Evolutionary conservation across 192 early-diverging fungal species (phyloP).

Genomic region (Jimgerdemannia lactiflua): DNA sequence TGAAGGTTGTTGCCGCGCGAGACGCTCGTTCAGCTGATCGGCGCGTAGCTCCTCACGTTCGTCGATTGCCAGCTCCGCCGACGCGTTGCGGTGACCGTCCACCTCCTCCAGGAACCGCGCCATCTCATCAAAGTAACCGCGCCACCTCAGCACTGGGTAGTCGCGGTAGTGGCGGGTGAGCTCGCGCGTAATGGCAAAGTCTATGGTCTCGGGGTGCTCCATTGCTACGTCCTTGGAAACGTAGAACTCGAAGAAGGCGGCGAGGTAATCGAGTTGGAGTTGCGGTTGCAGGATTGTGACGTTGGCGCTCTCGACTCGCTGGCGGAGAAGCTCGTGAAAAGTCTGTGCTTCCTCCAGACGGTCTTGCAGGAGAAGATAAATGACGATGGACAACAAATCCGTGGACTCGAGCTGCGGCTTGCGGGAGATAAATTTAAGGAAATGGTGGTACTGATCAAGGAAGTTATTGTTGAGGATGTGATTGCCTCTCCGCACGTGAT

Average conservation of each 20-base stretch:
- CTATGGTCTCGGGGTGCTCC: not conserved
- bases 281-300: conserved; percentile 10
- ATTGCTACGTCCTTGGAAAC: conserved; percentile 19
- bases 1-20: conserved; percentile 22
- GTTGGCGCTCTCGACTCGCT: not conserved
- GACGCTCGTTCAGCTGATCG: conserved; percentile 7
- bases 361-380: conserved; percentile 46
- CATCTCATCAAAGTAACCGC: conserved; percentile 33
- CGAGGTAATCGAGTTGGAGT: conserved; percentile 45
- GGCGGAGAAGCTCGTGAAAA: conserved; percentile 12
- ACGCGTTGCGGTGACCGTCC: conserved; percentile 1
- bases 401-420: conserved; percentile 17
- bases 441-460: conserved; percentile 28
- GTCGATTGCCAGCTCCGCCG: not conserved
- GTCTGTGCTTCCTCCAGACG: conserved; percentile 35
- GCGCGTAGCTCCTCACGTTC: not conserved
- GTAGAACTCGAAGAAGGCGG: conserved; percentile 41
- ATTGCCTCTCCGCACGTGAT: conserved; percentile 18
- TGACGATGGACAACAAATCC: conserved; percentile 32
- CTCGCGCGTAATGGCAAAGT: conserved; percentile 17
- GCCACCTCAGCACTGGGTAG: conserved; percentile 39
- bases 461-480: conserved; percentile 40
- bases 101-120: conserved; percentile 31
- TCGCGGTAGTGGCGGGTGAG: conserved; percentile 29
- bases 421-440: conserved; percentile 28